Evolutionary conservation across 352 stramenopile genomes (phyloP).

Genomic region (Phytopythium helicoides): DNA sequence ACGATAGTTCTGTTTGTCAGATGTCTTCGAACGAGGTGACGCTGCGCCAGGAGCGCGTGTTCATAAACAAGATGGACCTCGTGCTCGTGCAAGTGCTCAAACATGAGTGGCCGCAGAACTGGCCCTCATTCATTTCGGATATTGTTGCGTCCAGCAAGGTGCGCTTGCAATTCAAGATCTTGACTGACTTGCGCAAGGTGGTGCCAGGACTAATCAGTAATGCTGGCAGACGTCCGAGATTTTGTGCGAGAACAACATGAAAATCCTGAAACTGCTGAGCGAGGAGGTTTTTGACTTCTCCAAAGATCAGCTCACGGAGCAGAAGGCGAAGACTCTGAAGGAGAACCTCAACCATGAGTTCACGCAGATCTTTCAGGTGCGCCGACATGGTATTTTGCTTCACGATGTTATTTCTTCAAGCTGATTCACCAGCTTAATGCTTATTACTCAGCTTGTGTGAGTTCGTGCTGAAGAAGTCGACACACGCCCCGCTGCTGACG

Average conservation of each 20-base stretch:
- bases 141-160: constrained; percentile 92
- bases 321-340: constrained; percentile 98
- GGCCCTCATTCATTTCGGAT: constrained; percentile 98
- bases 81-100: constrained; percentile 98
- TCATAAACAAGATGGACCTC: constrained; percentile 96
- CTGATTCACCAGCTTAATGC: background rate
- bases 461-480: constrained; percentile 96
- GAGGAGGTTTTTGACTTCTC: constrained; percentile 99
- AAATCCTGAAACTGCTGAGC: constrained; percentile 98
- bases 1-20: constrained; percentile 24
- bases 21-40: constrained; percentile 90
- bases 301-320: constrained; percentile 97
- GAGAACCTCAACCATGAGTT: constrained; percentile 98
- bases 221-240: constrained; percentile 91
- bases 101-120: constrained; percentile 99
- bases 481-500: constrained; percentile 90
- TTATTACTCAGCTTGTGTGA: constrained; percentile 89
- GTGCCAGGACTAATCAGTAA: background rate
- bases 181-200: background rate
- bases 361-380: constrained; percentile 95
- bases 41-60: constrained; percentile 89
- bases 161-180: constrained; percentile 9
- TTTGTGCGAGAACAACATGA: constrained; percentile 99
- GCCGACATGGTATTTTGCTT: no score
- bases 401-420: no score